phyloP scores from a whole-genome alignment of 805 yeast species.

The Kodamaea lidongshanica region DNA sequence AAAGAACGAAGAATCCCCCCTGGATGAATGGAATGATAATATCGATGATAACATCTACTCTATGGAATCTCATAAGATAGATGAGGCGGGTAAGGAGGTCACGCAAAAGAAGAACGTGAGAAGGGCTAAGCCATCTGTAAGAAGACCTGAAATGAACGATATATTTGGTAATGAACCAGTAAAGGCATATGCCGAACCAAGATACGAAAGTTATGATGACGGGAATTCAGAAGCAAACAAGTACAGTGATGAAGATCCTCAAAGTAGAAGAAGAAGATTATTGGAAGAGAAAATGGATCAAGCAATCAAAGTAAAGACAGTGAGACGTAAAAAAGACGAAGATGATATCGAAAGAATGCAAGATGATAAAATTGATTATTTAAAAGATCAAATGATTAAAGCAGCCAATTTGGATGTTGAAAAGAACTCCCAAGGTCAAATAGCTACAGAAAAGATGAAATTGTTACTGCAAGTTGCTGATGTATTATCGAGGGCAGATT shows the following conservation, averaged over 20 bases:
- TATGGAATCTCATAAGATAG: conserved; percentile 19
- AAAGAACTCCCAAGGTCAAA: conserved; percentile 51
- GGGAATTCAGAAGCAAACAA: conserved; percentile 7
- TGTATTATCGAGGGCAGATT: conserved; percentile 69
- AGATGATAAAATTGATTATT: conserved; percentile 77
- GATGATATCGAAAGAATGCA: conserved; percentile 93
- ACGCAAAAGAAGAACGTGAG: conserved; percentile 28
- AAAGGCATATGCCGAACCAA: conserved; percentile 4
- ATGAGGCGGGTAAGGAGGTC: conserved; percentile 9
- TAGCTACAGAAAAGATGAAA: conserved; percentile 72
- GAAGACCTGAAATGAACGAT: conserved; percentile 9
- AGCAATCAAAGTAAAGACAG: conserved; percentile 59
- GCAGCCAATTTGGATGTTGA: conserved; percentile 75
- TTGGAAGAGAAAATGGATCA: conserved; percentile 78
- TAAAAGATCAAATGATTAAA: conserved; percentile 84
- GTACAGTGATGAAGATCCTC: conserved; percentile 31
- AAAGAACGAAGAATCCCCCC: background rate
- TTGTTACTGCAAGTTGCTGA: conserved; percentile 73
- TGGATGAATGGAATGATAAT: no score
- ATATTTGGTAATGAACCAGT: conserved; percentile 6
- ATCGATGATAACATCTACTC: conserved; percentile 21
- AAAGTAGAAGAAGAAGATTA: conserved; percentile 53
- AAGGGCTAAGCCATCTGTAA: conserved; percentile 13
- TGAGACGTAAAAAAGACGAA: conserved; percentile 67
- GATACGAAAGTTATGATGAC: conserved; percentile 2